These are phyloP conservation scores for Diaporthe humulicola DNA, from an alignment of 2,329 filamentous ascomycete species.

Conservation along the genomic window DNA sequence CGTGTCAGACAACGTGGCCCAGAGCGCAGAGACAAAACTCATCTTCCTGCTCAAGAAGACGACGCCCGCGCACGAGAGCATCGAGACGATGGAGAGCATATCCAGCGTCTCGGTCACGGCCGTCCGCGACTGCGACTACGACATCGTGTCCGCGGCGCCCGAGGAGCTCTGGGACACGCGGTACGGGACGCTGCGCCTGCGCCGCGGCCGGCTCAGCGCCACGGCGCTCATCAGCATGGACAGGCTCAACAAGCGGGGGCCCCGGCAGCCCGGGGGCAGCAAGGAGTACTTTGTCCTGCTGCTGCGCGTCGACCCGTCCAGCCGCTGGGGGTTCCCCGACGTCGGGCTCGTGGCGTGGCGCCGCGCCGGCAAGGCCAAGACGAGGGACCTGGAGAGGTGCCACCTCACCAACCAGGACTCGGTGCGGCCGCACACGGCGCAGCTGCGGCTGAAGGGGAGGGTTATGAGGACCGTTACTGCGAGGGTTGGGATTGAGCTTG, in stretches of 20 bases:
- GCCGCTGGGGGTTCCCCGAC: slow-evolving; percentile 19
- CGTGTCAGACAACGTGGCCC: slow-evolving; percentile 24
- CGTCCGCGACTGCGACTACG: background rate
- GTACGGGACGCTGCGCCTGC: slow-evolving; percentile 2
- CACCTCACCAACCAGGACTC: slow-evolving; percentile 17
- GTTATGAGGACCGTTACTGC: slow-evolving; percentile 15
- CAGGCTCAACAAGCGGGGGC: background rate
- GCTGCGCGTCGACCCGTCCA: slow-evolving; percentile 23
- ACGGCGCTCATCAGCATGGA: slow-evolving; percentile 28
- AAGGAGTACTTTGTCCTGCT: slow-evolving; percentile 17
- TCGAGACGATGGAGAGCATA: slow-evolving; percentile 21
- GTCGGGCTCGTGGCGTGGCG: slow-evolving; percentile 24
- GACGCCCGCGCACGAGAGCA: background rate
- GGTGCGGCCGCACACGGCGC: slow-evolving; percentile 16
- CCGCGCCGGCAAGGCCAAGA: slow-evolving; percentile 16
- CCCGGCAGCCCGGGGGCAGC: background rate
- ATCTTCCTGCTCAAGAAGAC: slow-evolving; percentile 31
- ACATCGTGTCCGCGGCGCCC: slow-evolving; percentile 10
- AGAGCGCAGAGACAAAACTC: slow-evolving; percentile 23
- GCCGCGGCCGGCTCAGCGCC: background rate
- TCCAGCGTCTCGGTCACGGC: slow-evolving; percentile 5
- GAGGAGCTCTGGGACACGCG: slow-evolving; percentile 25
- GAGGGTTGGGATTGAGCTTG: slow-evolving; percentile 4
- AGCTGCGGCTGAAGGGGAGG: background rate
- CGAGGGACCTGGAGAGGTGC: slow-evolving; percentile 11